Evolutionary conservation across 345 rosid species (phyloP), one percentile per base, ranked within the genome.

Genomic region (Cardamine chenopodiifolia): DNA sequence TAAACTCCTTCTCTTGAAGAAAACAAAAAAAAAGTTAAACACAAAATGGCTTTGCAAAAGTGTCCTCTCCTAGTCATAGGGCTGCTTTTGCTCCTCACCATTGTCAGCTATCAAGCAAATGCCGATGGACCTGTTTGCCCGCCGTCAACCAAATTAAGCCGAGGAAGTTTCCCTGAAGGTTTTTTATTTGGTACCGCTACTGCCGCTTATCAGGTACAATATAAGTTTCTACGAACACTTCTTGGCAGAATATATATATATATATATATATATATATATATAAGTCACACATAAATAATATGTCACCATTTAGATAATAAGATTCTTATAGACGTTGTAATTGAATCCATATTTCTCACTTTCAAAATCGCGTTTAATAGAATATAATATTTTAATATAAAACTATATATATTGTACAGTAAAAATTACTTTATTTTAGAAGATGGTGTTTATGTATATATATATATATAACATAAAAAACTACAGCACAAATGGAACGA

Each of bases 101-200:
- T 76, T 19, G 40, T 69, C 5, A 70, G 18, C 10, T 76, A 58
- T 53, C 34, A 22, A 6, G 34, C 32, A 25, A 69, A 2, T 15
- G 70, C 75, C 8, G 58, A 70, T 25, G 75, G 32, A 13, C 75
- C 79, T 23, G 75, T 69, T 44, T 76, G 79, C 23, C 79, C 74
- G 0, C 14, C 65, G 2, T 7, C 75, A 23, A 32, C 18, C 17
- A 62, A 62, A 32, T 74, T 78, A n/a, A 78, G 69, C 52, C 65
- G 81, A 3, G 72, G 12, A 64, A 59, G 69, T 55, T 63, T 81
- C 18, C 75, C 71, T 18, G 12, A 22, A 29, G 81, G 71, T 18
- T 79, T 82, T 62, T 0, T 75, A 12, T 80, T 80, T 53, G 83
- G 80, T 18, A 80, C 80, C 0, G 80, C 80, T 8, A 74, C 82